Base-by-base conservation (phyloP, 805 yeast genomes). In the Kluyveromyces nonfermentans region DNA sequence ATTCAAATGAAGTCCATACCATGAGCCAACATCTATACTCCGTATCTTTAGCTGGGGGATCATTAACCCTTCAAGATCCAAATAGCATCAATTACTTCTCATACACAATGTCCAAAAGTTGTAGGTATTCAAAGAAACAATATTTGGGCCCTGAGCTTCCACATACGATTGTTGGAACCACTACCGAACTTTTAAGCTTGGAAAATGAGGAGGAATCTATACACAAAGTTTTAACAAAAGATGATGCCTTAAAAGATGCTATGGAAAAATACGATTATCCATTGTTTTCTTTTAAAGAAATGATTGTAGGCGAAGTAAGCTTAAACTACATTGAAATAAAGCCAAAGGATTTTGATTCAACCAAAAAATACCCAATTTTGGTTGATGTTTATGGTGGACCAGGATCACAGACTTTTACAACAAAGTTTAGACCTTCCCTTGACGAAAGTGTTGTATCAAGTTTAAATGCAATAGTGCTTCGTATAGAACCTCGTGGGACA, bases 311-410 rank as follows among this genome's bases (percentile, higher is more conserved):
- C 43, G 71, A 68, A 8, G 56, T 73, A 1, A 53, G 51, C 7
- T 56, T 80, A 6, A 75, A 80, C 54, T 70, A 78, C 43, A 61
- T 80, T 34, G 89, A 83, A 54, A 75, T 79, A 7, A 66, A 72
- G 35, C 95, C 95, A 0, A 70, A 72, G 0, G 65, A 68, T 37
- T 75, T 81, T 51, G 65, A 78, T 48, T 62, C 71, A 1, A 50
- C 50, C 1, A 61, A 60, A 34, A 70, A 73, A 48, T 77, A 82
- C 53, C 89, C 93, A 0, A 48, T 85, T 10, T 59, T 85, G 35
- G 86, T 83, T 2, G 73, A 75, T 45, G 80, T 76, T 0, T 85
- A 85, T 56, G 93, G 88, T 3, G 94, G 93, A 0, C 95, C 95
- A 1, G 94, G 93, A 0, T 78, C 85, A 4, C 80, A 78, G 50